phyloP scores from a whole-genome alignment of 371 early-diverging fungal species.

The Dinochytrium kinnereticum region DNA sequence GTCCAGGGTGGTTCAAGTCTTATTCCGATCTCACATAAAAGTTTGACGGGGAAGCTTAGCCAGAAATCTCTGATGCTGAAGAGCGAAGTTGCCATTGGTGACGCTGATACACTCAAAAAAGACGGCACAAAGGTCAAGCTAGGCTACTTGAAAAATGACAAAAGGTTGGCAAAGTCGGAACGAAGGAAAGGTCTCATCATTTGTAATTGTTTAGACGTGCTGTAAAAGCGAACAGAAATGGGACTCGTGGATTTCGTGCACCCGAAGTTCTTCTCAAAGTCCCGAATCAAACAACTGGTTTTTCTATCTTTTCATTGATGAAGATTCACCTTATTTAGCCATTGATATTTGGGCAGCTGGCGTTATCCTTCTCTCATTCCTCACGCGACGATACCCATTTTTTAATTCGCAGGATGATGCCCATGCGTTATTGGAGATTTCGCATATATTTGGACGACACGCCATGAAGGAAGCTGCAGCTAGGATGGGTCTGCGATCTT shows the following conservation, averaged over 20 bases:
- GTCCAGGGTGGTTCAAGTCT: no score
- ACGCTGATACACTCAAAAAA: no score
- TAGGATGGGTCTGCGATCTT: slow-evolving; percentile 56
- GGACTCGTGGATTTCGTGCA: slow-evolving; percentile 97
- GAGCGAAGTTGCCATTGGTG: no score
- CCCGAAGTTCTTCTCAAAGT: slow-evolving; percentile 95
- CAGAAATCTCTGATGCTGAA: no score
- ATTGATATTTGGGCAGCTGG: slow-evolving; percentile 98
- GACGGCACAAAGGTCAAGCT: background rate
- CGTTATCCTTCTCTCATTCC: slow-evolving; percentile 83
- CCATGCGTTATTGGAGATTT: slow-evolving; percentile 92
- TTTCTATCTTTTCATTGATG: background rate
- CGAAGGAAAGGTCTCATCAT: no score
- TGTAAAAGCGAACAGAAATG: slow-evolving; percentile 91
- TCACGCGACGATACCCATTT: slow-evolving; percentile 92
- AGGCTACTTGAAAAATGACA: slow-evolving; percentile 12
- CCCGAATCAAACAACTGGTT: slow-evolving; percentile 81
- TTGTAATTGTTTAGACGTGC: slow-evolving; percentile 48
- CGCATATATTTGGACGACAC: slow-evolving; percentile 81
- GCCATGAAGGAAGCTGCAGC: slow-evolving; percentile 79
- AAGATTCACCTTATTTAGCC: slow-evolving; percentile 43
- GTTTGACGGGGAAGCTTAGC: no score
- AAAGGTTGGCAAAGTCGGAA: no score
- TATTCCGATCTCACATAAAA: no score
- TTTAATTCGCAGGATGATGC: slow-evolving; percentile 89